These are phyloP conservation scores for Paracoccidioides brasiliensis DNA, from an alignment of 2,329 filamentous ascomycete genomes.

Conservation along the genomic window DNA sequence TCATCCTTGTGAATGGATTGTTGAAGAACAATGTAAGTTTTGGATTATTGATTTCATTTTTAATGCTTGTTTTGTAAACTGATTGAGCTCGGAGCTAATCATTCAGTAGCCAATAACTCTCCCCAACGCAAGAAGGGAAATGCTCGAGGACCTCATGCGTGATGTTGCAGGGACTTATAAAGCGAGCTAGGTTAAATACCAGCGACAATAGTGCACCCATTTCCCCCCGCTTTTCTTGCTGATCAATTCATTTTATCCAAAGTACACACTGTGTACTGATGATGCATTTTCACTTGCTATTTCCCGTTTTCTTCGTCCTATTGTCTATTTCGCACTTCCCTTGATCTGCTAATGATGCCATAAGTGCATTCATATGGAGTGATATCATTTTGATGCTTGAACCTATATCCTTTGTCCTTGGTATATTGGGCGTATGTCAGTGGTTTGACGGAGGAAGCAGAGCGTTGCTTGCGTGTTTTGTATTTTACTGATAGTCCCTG, in stretches of 20 bases:
- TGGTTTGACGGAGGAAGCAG: background rate
- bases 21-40: constrained; percentile 27
- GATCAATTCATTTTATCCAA: background rate
- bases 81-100: background rate
- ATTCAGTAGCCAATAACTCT: constrained; percentile 18
- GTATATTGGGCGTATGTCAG: background rate
- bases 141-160: constrained; percentile 20
- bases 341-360: background rate
- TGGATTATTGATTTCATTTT: background rate
- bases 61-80: constrained; percentile 1
- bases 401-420: background rate
- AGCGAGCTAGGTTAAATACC: background rate
- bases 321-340: background rate
- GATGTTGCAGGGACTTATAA: constrained; percentile 8
- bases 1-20: constrained; percentile 28
- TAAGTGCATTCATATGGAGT: background rate
- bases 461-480: background rate
- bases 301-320: too few species aligned
- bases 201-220: too few species aligned
- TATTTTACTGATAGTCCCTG: background rate
- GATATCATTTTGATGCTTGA: background rate
- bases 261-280: too few species aligned
- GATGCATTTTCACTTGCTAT: too few species aligned
- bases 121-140: constrained; percentile 15
- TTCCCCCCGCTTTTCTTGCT: background rate